Evolutionary conservation across 2,329 filamentous ascomycete species (phyloP).

Genomic region (Cytospora paraplurivora): DNA sequence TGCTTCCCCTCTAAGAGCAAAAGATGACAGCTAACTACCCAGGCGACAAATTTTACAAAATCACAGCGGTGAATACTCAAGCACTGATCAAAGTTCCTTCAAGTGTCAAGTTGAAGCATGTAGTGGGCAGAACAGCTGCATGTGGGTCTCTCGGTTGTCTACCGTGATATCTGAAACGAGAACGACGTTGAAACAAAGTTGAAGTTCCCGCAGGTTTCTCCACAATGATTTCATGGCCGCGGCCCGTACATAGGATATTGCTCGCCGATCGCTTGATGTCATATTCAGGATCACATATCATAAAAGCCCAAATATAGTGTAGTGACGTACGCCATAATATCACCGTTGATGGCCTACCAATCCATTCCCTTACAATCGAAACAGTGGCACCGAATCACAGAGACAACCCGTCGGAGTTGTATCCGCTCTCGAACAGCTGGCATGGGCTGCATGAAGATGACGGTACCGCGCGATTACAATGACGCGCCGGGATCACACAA

Average conservation of each 20-base stretch:
- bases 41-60: too few relatives aligned
- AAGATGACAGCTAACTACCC: too few relatives aligned
- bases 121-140: neutral
- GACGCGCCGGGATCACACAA: neutral
- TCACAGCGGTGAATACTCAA: too few relatives aligned
- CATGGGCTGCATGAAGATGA: neutral
- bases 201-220: neutral
- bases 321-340: constrained; percentile 16
- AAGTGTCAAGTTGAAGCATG: too few relatives aligned
- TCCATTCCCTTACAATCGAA: neutral
- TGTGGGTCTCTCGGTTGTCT: neutral
- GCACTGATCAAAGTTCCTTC: too few relatives aligned
- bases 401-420: neutral
- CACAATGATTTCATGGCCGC: constrained; percentile 22
- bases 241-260: constrained; percentile 1
- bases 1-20: too few relatives aligned
- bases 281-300: neutral
- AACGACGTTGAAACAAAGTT: neutral
- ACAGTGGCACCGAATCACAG: neutral
- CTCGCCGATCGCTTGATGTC: constrained; percentile 21
- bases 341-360: neutral
- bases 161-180: neutral
- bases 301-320: neutral
- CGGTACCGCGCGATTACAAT: neutral
- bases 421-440: neutral